A percentile compares a stretch with the other conserved stretches of the same genome.
Evolutionary conservation across 768 basidiomycete species (phyloP).

Genomic region (Galerina sulciceps): DNA sequence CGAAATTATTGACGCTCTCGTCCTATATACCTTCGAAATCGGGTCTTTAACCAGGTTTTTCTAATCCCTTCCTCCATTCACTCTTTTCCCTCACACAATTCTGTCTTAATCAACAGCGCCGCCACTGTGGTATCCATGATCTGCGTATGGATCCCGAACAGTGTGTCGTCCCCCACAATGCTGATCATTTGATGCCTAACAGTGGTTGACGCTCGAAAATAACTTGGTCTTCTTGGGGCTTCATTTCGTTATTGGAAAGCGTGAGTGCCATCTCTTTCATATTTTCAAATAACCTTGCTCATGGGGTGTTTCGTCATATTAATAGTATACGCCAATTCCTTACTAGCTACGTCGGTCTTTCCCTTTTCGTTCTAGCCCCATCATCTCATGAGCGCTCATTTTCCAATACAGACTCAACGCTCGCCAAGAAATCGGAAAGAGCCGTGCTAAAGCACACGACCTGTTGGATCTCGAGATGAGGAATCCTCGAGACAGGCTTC

Average conservation of each 20-base stretch:
- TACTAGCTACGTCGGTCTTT: constrained; percentile 30
- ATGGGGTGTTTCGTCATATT: background rate
- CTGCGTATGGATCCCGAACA: constrained; percentile 35
- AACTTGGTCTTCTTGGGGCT: constrained; percentile 50
- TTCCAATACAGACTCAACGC: constrained; percentile 14
- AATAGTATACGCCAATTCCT: constrained; percentile 51
- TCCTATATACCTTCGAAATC: constrained; percentile 54
- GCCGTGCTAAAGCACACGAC: background rate
- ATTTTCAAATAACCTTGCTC: background rate
- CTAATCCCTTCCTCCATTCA: background rate
- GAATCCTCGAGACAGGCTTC: constrained; percentile 1
- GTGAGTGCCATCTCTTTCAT: constrained; percentile 27
- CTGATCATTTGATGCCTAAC: constrained; percentile 1
- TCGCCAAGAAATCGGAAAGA: constrained; percentile 6
- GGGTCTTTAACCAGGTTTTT: constrained; percentile 49
- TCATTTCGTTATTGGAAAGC: constrained; percentile 49
- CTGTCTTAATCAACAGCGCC: constrained; percentile 25
- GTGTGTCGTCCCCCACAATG: background rate
- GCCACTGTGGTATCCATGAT: constrained; percentile 51
- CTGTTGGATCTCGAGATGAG: constrained; percentile 7
- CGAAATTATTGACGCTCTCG: constrained; percentile 45
- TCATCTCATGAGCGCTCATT: background rate
- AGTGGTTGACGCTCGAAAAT: constrained; percentile 47
- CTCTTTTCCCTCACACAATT: background rate
- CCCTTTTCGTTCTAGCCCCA: background rate